Conservation (phyloP, 768 basidiomycete genomes). For the Lactarius psammicola region DNA sequence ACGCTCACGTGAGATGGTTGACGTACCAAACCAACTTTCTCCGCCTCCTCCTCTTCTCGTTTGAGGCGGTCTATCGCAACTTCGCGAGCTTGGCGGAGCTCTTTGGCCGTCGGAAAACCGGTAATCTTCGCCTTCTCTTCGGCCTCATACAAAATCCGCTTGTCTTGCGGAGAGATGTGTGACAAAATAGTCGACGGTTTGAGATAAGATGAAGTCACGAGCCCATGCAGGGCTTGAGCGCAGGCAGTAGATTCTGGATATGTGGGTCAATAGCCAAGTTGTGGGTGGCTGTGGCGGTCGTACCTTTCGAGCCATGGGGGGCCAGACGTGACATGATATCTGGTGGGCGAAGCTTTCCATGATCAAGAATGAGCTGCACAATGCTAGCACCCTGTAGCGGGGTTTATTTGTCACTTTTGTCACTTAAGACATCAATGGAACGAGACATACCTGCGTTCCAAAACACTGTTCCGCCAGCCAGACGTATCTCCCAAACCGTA, state of each 20-base stretch:
- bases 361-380: slow-evolving; percentile 71
- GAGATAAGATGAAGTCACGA: slow-evolving; percentile 72
- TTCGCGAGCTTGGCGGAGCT: slow-evolving; percentile 70
- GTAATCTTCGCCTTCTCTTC: slow-evolving; percentile 73
- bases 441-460: slow-evolving; percentile 62
- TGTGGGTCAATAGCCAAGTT: slow-evolving; percentile 25
- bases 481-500: slow-evolving; percentile 82
- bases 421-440: neutral
- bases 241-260: slow-evolving; percentile 45
- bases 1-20: neutral
- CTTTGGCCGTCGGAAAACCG: slow-evolving; percentile 79
- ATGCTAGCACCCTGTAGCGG: slow-evolving; percentile 67
- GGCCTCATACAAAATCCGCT: slow-evolving; percentile 73
- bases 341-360: slow-evolving; percentile 79
- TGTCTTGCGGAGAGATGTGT: slow-evolving; percentile 78
- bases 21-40: slow-evolving; percentile 70
- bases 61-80: slow-evolving; percentile 60
- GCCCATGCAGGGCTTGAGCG: slow-evolving; percentile 60
- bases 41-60: slow-evolving; percentile 70
- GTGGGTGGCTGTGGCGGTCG: neutral
- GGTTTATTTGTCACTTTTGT: slow-evolving; percentile 8
- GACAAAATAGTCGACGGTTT: slow-evolving; percentile 77
- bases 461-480: slow-evolving; percentile 69
- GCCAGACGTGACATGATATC: slow-evolving; percentile 61
- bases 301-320: slow-evolving; percentile 59